Base-by-base conservation (phyloP, 2,329 filamentous ascomycete genomes). In the Apiospora marii region DNA sequence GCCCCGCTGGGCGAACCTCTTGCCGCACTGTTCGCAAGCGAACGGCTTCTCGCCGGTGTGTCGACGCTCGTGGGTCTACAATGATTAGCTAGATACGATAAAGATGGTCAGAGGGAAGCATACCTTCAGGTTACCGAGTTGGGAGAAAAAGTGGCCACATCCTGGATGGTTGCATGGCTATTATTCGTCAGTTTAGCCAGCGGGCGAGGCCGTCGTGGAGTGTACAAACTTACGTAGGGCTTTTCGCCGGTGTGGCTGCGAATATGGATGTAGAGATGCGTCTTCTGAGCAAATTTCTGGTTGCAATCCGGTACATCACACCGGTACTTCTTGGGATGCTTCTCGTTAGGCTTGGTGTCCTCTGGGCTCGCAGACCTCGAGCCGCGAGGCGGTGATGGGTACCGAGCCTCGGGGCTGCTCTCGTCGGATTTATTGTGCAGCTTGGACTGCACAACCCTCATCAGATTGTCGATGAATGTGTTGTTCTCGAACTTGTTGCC, bases 11-110 rank as follows among this genome's bases (percentile, higher is more conserved):
- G 94, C 92, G 81, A 98, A 98, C 8, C 87, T 87, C 82, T 96
- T 97, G 76, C 91, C 92, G 81, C 95, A 98, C 49, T 91, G 87
- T 41, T 92, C 90, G 83, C 95, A 98, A 48, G 88, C 87, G 80
- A 94, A 98, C 0, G 95, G 95, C 74, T 92, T 92, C 81, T 97
- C 94, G 64, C 95, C 94, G 3, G 93, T 95, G 83, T 98, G 96
- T 67, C 94, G 90, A 74, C 94, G 90, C 81, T 95, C 91, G 81
- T 98, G 96, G 13, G 94, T 97, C 91, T 95, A 49, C 34, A 41
- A 41, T 8, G 30, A 10, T 64, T 41, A 64, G 58, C 34, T 13
- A 22, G 19, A 8, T 64, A 7, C 10, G n/a, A 37, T 41, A 34
- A 3, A 22, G 13, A 30, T 19, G 19, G 19, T 2, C 3, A 41